phyloP scores from a whole-genome alignment of 768 basidiomycete species.

The Multifurca ochricompacta region DNA sequence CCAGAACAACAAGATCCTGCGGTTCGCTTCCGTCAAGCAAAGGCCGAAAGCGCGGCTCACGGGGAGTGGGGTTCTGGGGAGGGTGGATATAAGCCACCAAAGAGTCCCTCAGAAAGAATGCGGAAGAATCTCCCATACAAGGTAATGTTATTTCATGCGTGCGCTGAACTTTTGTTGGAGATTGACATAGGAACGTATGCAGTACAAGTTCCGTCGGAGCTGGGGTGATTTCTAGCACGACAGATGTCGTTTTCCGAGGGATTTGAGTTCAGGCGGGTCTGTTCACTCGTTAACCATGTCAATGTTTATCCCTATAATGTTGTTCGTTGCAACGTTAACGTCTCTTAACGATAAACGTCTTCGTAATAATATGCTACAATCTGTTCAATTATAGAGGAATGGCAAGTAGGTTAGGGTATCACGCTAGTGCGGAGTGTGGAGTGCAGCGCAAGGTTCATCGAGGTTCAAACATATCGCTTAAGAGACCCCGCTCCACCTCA shows the following conservation, averaged over 20 bases:
- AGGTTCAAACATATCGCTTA: constrained; percentile 88
- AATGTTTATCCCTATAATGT: constrained; percentile 7
- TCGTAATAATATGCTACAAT: constrained; percentile 5
- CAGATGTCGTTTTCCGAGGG: neutral
- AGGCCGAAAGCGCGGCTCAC: constrained; percentile 42
- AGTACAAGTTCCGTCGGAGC: constrained; percentile 85
- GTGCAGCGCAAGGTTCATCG: constrained; percentile 30
- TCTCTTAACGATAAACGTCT: neutral
- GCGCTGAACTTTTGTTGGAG: constrained; percentile 22
- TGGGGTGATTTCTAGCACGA: constrained; percentile 63
- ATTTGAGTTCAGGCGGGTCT: neutral
- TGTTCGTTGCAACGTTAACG: neutral
- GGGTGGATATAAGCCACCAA: constrained; percentile 66
- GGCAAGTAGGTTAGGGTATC: neutral
- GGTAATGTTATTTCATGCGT: constrained; percentile 37
- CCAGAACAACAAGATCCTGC: constrained; percentile 65
- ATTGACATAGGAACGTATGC: constrained; percentile 54
- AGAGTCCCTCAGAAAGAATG: constrained; percentile 66
- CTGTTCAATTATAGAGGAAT: neutral
- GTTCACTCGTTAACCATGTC: neutral
- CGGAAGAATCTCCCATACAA: constrained; percentile 84
- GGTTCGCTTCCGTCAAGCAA: constrained; percentile 50
- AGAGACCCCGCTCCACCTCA: constrained; percentile 70
- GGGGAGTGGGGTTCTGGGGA: constrained; percentile 68
- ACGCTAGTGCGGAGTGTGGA: neutral